Base-by-base conservation (phyloP, 2,329 filamentous ascomycete genomes). In the Penicillium oxalicum region DNA sequence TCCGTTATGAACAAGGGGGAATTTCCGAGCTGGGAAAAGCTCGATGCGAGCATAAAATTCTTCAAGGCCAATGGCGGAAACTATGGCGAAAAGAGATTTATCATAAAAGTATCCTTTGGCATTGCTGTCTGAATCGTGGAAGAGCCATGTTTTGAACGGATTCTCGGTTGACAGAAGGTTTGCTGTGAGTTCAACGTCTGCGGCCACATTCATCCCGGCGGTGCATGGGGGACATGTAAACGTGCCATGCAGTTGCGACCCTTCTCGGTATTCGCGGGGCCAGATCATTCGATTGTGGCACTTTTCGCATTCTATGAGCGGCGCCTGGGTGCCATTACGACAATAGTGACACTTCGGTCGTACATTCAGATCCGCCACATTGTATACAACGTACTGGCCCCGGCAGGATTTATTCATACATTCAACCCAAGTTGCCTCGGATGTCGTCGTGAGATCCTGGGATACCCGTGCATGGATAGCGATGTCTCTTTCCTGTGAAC, bases 351-450 rank as follows among this genome's bases (percentile, higher is more conserved):
- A 78, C 57, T 78, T 78, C 28, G 76, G 56, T 1, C 70, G 71
- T 1, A 75, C 70, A 0, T 63, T 67, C n/a, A 78, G 64, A 1
- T 55, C 53, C 3, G 67, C 59, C 2, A 66, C 56, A 37, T 73
- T 68, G 56, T 79, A 78, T 4, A 78, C 71, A 27, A 78, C 70
- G 53, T 78, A 79, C 57, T 77, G 75, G 1, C 69, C 73, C 9
- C 74, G 68, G 58, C 76, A 79, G 7, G 59, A 57, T 1, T 41
- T 48, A n/a, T 67, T 61, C 34, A 52, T 61, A 54, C 77, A 79
- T 57, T 78, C 76, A 0, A 76, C 73, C 76, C 76, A 79, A 12
- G 34, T 2, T 12, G 34, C 34, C 13, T 35, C 13, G 6, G 2
- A 35, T 5, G 12, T 13, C 1, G 9, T 5, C 5, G 4, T 35